Conservation (phyloP, 2,329 filamentous ascomycete species). For the Fonsecaea monophora region DNA sequence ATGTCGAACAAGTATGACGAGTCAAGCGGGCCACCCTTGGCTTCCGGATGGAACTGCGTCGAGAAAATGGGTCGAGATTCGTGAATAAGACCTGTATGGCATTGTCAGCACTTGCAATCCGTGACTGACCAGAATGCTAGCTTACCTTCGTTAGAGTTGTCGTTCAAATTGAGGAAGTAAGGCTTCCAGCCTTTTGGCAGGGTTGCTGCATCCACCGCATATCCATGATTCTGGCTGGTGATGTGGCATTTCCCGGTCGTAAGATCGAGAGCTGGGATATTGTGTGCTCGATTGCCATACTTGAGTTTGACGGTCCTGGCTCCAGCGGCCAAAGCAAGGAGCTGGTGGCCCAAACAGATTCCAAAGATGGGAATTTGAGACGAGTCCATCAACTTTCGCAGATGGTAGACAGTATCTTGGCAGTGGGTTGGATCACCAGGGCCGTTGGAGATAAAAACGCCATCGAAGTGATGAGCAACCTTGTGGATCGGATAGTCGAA, state of each 20-base stretch:
- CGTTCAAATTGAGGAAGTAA: slow-evolving; percentile 98
- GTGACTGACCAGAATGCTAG: slow-evolving; percentile 4
- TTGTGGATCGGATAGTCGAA: slow-evolving; percentile 98
- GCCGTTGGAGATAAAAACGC: slow-evolving; percentile 98
- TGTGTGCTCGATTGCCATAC: slow-evolving; percentile 98
- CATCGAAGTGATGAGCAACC: slow-evolving; percentile 95
- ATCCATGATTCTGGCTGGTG: slow-evolving; percentile 97
- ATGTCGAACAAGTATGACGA: slow-evolving; percentile 95
- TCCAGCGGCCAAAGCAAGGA: slow-evolving; percentile 86
- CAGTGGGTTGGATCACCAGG: slow-evolving; percentile 98
- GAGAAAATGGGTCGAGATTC: slow-evolving; percentile 95
- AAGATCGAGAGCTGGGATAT: slow-evolving; percentile 93
- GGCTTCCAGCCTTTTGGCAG: slow-evolving; percentile 90
- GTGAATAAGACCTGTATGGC: slow-evolving; percentile 77
- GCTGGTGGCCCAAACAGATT: slow-evolving; percentile 96
- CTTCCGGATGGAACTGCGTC: slow-evolving; percentile 98
- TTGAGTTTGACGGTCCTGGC: slow-evolving; percentile 96
- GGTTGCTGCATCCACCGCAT: slow-evolving; percentile 86
- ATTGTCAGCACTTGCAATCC: slow-evolving; percentile 17
- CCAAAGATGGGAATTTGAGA: slow-evolving; percentile 94
- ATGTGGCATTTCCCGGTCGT: slow-evolving; percentile 98
- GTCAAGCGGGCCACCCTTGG: slow-evolving; percentile 95
- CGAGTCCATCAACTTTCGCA: slow-evolving; percentile 86
- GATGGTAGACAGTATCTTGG: slow-evolving; percentile 90
- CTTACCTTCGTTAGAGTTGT: slow-evolving; percentile 89